phyloP scores from a whole-genome alignment of 192 early-diverging fungal species.

The Coemansia sp. region DNA sequence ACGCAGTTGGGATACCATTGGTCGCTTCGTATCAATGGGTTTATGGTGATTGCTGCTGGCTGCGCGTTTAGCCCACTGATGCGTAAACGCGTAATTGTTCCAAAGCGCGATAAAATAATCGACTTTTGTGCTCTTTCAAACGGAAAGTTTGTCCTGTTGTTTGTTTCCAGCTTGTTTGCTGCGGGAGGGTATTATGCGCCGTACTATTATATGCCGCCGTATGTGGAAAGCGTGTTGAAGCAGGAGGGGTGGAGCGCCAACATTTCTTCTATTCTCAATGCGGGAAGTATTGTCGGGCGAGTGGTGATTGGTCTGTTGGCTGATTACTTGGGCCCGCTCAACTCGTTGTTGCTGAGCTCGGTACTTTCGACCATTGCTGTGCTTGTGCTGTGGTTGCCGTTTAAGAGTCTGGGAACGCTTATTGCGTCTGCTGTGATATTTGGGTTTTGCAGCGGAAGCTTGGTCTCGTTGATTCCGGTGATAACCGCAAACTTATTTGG shows the following conservation, averaged over 20 bases:
- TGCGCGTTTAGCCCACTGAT: conserved; percentile 15
- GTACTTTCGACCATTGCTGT: conserved; percentile 10
- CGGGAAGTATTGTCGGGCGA: conserved; percentile 19
- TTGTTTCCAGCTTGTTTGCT: conserved; percentile 17
- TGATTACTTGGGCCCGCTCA: conserved; percentile 24
- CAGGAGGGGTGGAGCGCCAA: conserved; percentile 25
- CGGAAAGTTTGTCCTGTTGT: conserved; percentile 24
- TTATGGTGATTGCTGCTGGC: conserved; percentile 40
- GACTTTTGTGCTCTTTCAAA: conserved; percentile 17
- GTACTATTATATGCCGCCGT: conserved; percentile 35
- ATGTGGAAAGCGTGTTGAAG: conserved; percentile 9
- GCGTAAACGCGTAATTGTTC: conserved; percentile 22
- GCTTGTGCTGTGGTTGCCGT: conserved; percentile 38
- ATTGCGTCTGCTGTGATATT: conserved; percentile 21
- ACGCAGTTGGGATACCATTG: conserved; percentile 59
- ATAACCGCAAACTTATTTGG: conserved; percentile 27
- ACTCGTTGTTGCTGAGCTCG: conserved; percentile 14
- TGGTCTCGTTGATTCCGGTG: conserved; percentile 32
- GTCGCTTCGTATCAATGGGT: conserved; percentile 68
- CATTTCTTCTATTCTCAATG: conserved; percentile 41
- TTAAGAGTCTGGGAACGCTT: conserved; percentile 14
- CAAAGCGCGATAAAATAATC: conserved; percentile 23
- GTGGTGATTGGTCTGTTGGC: conserved; percentile 23
- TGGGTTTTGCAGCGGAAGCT: conserved; percentile 26
- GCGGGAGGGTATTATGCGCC: conserved; percentile 27